Conservation (phyloP, 2,329 filamentous ascomycete genomes). For the Grosmannia serpens region DNA sequence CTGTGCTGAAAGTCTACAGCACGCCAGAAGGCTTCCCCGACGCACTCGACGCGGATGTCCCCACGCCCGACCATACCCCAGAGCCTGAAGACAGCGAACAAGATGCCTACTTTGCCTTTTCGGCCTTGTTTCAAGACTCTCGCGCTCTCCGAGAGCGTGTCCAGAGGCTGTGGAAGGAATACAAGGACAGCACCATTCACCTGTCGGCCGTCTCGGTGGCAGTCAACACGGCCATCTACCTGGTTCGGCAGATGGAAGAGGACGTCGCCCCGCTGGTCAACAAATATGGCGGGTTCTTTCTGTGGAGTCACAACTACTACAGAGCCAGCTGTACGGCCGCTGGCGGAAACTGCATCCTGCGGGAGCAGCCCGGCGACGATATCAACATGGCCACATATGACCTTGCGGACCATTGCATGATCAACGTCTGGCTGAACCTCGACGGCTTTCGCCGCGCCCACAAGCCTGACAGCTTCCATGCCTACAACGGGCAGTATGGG, state of each 20-base stretch:
- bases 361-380: not conserved
- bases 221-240: conserved; percentile 24
- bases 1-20: conserved; percentile 19
- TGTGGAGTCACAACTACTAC: not conserved
- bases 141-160: conserved; percentile 17
- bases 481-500: conserved; percentile 16
- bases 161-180: conserved; percentile 20
- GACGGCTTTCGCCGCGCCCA: conserved; percentile 5
- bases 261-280: conserved; percentile 17
- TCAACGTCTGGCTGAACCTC: conserved; percentile 10
- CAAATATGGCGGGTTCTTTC: conserved; percentile 11
- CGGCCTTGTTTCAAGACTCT: conserved; percentile 20
- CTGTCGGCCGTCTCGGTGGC: conserved; percentile 22
- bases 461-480: conserved; percentile 4
- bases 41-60: conserved; percentile 17
- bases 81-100: conserved; percentile 16
- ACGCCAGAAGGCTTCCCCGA: conserved; percentile 24
- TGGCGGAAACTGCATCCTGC: not conserved
- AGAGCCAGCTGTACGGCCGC: not conserved
- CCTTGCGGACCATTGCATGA: conserved; percentile 13
- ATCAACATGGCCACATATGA: conserved; percentile 17
- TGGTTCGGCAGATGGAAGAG: conserved; percentile 22
- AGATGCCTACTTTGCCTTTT: conserved; percentile 18
- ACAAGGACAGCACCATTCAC: conserved; percentile 16
- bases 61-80: conserved; percentile 19